Evolutionary conservation across 352 stramenopile genomes (phyloP), one percentile per base, ranked within the genome.

Genomic region (Salisapilia sapeloensis): DNA sequence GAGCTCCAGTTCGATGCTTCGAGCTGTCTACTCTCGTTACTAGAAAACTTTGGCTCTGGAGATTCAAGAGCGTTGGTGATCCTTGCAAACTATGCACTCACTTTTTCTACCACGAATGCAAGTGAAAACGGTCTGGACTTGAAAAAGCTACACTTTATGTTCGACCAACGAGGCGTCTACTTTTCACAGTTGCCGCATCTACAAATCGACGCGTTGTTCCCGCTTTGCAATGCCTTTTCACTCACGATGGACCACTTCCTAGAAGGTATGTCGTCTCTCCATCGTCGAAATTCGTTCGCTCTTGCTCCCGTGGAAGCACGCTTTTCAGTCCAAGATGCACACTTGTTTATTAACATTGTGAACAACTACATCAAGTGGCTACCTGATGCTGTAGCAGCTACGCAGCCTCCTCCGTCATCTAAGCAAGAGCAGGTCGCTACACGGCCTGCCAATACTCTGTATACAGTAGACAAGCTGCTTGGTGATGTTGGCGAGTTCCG

Each of bases 171-270:
- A 24, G 76, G 76, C 1, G 44, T 91, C 14, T 91, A 84, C 39
- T 87, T 91, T 40, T 87, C 76, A 2, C 69, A 85, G 33, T 53
- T 91, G 17, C 76, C 76, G 35, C 70, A 86, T 38, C 51, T 86
- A 6, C 66, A 89, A 60, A 82, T 91, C 31, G 71, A 91, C 42
- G 70, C 62, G 4, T 86, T 69, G 2, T 91, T 89, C 31, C 76
- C 76, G 13, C 38, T 91, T 6, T 65, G 66, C 31, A 91, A 91
- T 32, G 48, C 72, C 13, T 89, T 89, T 48, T 52, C 76, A 37
- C 46, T 91, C 29, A 67, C 87, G 4, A 60, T 89, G 25, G 74
- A 89, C 16, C 72, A 91, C 25, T 66, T 86, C 26, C 62, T 86
- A 16, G 54, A 86, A 54, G 71, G 66, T 8, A 61, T 58, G 0